phyloP scores from a whole-genome alignment of 345 rosid genomes.

The Bretschneidera sinensis region DNA sequence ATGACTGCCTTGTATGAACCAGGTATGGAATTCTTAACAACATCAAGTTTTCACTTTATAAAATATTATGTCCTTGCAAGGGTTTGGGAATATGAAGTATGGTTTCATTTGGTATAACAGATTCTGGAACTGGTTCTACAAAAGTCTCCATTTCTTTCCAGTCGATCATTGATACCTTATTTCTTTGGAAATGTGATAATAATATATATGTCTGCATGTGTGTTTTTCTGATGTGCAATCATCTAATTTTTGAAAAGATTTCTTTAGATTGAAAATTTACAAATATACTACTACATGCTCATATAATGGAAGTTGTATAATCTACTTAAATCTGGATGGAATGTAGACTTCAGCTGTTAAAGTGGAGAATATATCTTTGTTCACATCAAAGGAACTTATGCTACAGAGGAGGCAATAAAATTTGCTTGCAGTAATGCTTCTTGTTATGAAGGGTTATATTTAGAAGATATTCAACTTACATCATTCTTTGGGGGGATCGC shows the following conservation, averaged over 20 bases:
- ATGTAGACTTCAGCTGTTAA: conserved; percentile 74
- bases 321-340: conserved; percentile 8
- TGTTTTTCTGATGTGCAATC: too few relatives aligned
- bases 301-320: neutral
- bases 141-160: neutral
- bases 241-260: too few relatives aligned
- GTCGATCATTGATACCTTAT: neutral
- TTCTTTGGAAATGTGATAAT: too few relatives aligned
- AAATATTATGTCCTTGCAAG: neutral
- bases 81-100: neutral
- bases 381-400: conserved; percentile 65
- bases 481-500: conserved; percentile 31
- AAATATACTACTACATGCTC: too few relatives aligned
- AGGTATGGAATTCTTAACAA: conserved; percentile 37
- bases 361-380: conserved; percentile 51
- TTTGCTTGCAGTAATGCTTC: conserved; percentile 64
- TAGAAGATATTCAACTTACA: conserved; percentile 60
- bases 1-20: conserved; percentile 59
- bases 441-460: conserved; percentile 54
- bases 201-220: too few relatives aligned
- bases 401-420: conserved; percentile 62
- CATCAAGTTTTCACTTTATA: neutral
- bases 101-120: too few relatives aligned
- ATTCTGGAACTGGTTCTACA: neutral
- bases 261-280: too few relatives aligned